Base-by-base conservation (phyloP, 78 protist species). In the Trichosphaerium sp. region DNA sequence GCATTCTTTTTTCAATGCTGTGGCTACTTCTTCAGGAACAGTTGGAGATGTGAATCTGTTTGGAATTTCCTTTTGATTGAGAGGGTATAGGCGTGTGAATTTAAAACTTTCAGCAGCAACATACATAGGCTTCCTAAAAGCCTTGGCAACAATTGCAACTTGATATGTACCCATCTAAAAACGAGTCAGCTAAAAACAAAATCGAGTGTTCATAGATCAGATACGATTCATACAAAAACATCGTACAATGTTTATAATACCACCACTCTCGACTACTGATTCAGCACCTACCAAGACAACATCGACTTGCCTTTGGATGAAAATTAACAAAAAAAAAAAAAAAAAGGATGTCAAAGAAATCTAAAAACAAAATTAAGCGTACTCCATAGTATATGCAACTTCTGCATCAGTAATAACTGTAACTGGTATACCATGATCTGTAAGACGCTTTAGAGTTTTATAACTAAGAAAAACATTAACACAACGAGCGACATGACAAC, bases 201-300 rank as follows among this genome's bases (percentile, higher is more conserved):
- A 49, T 52, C 10, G 12, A 66, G 12, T 15, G 14, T 44, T 18
- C 18, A 18, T 21, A 18, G 51, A 44, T 44, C 51, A 44, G 18
- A 18, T 21, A 44, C 18, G 28, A 18, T 21, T 15, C 5, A 4
- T 10, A 5, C 63, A 35, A 51, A 4, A 31, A 10, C 69, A 35
- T n/a, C 88, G 59, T 0, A 82, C 54, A 75, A 69, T 71, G 78
- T 92, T 90, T 64, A 96, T 74, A 54, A 97, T 80, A 38, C 99
- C 99, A 10, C 99, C 99, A 35, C 40, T 85, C 67, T 97, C 99
- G 31, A 83, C 91, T 1, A 97, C 94, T 4, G 90, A 97, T 42
- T 93, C 97, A 0, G 98, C 98, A 21, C 99, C 99, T 26, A 81
- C 59, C 14, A 96, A 34, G 3, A 88, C 97, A 18, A 83, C 10